Evolutionary conservation across 768 basidiomycete species (phyloP), one percentile per base, ranked within the genome.

Genomic region (Amanita pseudoporphyria): DNA sequence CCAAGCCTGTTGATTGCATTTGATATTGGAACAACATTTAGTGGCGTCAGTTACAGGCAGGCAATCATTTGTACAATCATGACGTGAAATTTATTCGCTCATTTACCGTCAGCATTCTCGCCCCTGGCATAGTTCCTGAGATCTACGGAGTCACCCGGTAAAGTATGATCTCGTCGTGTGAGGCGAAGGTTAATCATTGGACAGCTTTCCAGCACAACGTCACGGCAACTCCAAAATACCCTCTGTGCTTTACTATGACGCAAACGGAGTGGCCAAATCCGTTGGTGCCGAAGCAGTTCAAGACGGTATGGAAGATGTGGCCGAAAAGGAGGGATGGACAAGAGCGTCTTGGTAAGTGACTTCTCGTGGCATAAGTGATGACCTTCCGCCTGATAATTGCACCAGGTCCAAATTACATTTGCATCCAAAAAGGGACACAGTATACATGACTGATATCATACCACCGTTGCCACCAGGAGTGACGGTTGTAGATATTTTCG

Each of bases 11-110:
- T 77, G 4, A 53, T 78, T 21, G 74, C 74, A 0, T 72, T 79
- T 32, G 77, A 79, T 49, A 58, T 78, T 2, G 77, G 77, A 6
- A 78, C 72, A 1, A 78, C 73, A 1, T 76, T 61, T 41, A 76
- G 75, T 31, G 73, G 73, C 3, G 63, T 77, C 9, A 73, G 71
- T 0, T 77, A 77, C 52, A 58, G 61, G 64, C 62, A 33, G 13
- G 46, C 9, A 5, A 12, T 37, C n/a, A 14, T 37, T 28, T 28
- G 26, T 28, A 7, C 26, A 28, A 28, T 39, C 14, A 9, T 1
- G 28, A n/a, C 5, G 1, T 9, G 6, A 37, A 9, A 36, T 28
- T 19, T 9, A 18, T 14, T 43, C 24, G n/a, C n/a, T 35, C 2
- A 49, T 51, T 35, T 0, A 38, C 40, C 26, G 26, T 28, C 44